A percentile compares a stretch with the other conserved stretches of the same genome.
Conservation (phyloP, 148 eudicot species). For the Spergularia marina region DNA sequence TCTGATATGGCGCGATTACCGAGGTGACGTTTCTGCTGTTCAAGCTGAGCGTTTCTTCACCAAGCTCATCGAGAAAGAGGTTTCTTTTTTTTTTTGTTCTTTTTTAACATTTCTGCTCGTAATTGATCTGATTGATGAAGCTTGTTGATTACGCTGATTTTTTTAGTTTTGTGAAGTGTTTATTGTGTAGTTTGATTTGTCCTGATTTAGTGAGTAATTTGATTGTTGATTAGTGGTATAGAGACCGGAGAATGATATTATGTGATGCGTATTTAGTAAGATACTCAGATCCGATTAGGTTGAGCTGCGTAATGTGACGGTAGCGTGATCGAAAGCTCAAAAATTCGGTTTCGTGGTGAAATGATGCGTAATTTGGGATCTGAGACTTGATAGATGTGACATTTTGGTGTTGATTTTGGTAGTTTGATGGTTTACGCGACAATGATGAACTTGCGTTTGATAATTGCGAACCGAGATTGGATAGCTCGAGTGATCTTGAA, state of each 20-base stretch:
- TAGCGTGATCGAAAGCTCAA: not conserved
- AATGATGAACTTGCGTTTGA: not conserved
- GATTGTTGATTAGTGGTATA: not conserved
- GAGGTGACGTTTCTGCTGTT: constrained; percentile 79
- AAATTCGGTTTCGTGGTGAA: too few species aligned
- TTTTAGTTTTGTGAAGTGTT: not conserved
- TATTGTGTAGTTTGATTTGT: not conserved
- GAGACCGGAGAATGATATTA: too few species aligned
- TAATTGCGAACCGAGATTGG: not conserved
- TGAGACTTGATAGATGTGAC: not conserved
- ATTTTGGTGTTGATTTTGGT: not conserved
- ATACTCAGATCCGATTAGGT: not conserved
- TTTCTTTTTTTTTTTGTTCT: too few species aligned
- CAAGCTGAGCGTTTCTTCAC: constrained; percentile 92
- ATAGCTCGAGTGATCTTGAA: not conserved
- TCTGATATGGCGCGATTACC: constrained; percentile 87
- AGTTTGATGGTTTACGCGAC: not conserved
- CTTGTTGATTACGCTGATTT: not conserved
- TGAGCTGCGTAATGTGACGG: not conserved
- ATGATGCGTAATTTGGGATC: not conserved
- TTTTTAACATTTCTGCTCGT: too few species aligned
- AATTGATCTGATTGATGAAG: constrained; percentile 8
- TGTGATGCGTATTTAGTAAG: not conserved
- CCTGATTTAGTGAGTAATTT: not conserved
- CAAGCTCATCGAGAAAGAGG: constrained; percentile 94